Evolutionary conservation across 768 basidiomycete species (phyloP), one percentile per base, ranked within the genome.

Genomic region (Boletellus ananiceps): DNA sequence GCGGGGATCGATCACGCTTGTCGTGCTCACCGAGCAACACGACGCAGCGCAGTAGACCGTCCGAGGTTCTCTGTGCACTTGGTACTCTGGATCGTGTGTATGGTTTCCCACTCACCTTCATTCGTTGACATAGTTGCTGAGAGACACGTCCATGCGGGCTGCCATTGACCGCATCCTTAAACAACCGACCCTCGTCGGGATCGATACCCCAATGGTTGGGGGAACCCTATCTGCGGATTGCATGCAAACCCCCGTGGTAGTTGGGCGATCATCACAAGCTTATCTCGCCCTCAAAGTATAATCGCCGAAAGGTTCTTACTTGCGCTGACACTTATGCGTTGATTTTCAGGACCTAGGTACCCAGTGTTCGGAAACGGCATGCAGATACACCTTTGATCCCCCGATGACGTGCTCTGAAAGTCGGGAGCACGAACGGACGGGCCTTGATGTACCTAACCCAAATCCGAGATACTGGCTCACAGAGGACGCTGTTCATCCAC

Each of bases 101-200:
- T 34, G 19, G 8, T 46, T 49, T 48, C 34, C 36, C 39, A 35
- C 4, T 19, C n/a, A 16, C 35, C 25, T 47, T 46, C 54, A 29
- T 47, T n/a, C 9, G 27, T 40, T 51, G 41, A 57, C 36, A 18
- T 41, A 19, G 19, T 31, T 19, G n/a, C 18, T 7, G 37, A 44
- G 44, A 67, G 65, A 69, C 23, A 21, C 39, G 21, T 61, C 65
- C 29, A 56, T 61, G 45, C 62, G 68, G 35, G 57, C 63, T 46
- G 62, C 67, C n/a, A 59, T 68, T 38, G 53, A 63, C 3, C 55
- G 62, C 16, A 63, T 68, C 40, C 64, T 67, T 31, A 42, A 50
- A 16, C 50, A 55, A 36, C 57, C 66, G 13, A 56, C 52, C 44
- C 57, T 67, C 18, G 37, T 62, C 23, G 65, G 64, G 19, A 49